A percentile compares a stretch with the other conserved stretches of the same genome.
phyloP scores from a whole-genome alignment of 1,284 basidiomycete species.

The Tylopilus sp. region DNA sequence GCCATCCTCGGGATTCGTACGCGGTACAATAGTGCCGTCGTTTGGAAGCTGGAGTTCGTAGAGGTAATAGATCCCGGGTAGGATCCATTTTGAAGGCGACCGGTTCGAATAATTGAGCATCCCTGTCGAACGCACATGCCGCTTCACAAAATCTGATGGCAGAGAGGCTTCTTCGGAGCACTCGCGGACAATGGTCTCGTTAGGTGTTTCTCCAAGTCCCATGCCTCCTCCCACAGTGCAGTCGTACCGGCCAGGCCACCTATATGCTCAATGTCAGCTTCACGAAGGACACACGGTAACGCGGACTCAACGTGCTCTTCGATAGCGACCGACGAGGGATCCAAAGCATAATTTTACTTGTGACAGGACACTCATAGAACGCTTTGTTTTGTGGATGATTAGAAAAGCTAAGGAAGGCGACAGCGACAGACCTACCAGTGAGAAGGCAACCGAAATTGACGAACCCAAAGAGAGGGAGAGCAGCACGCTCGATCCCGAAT shows the following conservation, averaged over 20 bases:
- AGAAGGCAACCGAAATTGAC: slow-evolving; percentile 55
- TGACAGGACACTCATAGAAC: slow-evolving; percentile 34
- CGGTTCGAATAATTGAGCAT: slow-evolving; percentile 52
- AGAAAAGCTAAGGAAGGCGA: slow-evolving; percentile 14
- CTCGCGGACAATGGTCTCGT: slow-evolving; percentile 51
- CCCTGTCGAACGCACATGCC: slow-evolving; percentile 46
- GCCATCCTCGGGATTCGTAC: slow-evolving; percentile 50
- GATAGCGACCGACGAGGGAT: slow-evolving; percentile 52
- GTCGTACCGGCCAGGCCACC: slow-evolving; percentile 55
- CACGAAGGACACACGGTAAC: background rate
- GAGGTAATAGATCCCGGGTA: slow-evolving; percentile 56
- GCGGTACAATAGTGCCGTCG: slow-evolving; percentile 45
- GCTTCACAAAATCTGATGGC: slow-evolving; percentile 44
- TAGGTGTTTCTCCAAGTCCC: slow-evolving; percentile 47
- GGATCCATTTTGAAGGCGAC: slow-evolving; percentile 51
- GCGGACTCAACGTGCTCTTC: slow-evolving; percentile 51
- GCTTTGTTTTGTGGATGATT: slow-evolving; percentile 14
- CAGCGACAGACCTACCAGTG: slow-evolving; percentile 42
- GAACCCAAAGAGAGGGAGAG: slow-evolving; percentile 56
- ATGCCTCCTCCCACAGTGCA: slow-evolving; percentile 58
- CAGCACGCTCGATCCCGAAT: slow-evolving; percentile 55
- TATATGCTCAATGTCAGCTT: slow-evolving; percentile 21
- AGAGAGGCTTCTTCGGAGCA: slow-evolving; percentile 55
- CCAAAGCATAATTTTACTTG: slow-evolving; percentile 47
- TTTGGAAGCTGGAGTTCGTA: slow-evolving; percentile 53